A percentile compares a stretch with the other conserved stretches of the same genome.
Conservation (phyloP, 2,329 filamentous ascomycete genomes). For the Clonostachys solani region DNA sequence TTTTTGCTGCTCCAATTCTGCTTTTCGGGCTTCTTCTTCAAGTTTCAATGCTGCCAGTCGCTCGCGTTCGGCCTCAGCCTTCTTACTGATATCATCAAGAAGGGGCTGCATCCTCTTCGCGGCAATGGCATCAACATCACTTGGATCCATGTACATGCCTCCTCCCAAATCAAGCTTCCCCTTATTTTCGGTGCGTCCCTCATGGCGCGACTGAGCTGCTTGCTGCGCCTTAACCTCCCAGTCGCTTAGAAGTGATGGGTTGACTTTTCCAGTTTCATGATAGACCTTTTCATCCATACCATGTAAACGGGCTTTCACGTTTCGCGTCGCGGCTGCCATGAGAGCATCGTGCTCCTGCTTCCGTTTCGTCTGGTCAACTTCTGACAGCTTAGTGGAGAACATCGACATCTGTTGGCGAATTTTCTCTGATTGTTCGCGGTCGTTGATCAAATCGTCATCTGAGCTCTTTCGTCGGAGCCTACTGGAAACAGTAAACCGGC, state of each 20-base stretch:
- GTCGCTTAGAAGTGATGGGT: constrained; percentile 63
- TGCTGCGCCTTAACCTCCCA: constrained; percentile 77
- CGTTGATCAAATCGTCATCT: constrained; percentile 58
- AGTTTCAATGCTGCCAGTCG: constrained; percentile 62
- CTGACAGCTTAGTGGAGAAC: constrained; percentile 62
- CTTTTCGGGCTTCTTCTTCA: constrained; percentile 52
- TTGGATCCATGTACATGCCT: constrained; percentile 73
- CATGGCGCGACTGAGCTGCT: constrained; percentile 61
- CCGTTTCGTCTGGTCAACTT: constrained; percentile 71
- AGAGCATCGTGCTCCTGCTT: constrained; percentile 71
- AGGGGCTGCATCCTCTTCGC: constrained; percentile 74
- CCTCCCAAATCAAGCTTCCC: constrained; percentile 68
- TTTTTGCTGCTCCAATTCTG: constrained; percentile 41
- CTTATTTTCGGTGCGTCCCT: constrained; percentile 50
- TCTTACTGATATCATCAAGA: constrained; percentile 78
- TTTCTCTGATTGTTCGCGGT: constrained; percentile 64
- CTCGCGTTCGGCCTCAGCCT: constrained; percentile 68
- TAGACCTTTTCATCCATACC: constrained; percentile 80
- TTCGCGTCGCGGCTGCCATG: constrained; percentile 75
- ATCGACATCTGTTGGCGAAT: constrained; percentile 78
- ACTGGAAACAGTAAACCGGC: constrained; percentile 45
- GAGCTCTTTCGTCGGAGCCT: constrained; percentile 60
- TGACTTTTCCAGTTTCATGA: constrained; percentile 69
- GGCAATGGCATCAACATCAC: constrained; percentile 77
- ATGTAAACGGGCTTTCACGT: constrained; percentile 75